These are phyloP conservation scores for Prunus mume DNA, from an alignment of 306 rosid species.

Conservation along the genomic window DNA sequence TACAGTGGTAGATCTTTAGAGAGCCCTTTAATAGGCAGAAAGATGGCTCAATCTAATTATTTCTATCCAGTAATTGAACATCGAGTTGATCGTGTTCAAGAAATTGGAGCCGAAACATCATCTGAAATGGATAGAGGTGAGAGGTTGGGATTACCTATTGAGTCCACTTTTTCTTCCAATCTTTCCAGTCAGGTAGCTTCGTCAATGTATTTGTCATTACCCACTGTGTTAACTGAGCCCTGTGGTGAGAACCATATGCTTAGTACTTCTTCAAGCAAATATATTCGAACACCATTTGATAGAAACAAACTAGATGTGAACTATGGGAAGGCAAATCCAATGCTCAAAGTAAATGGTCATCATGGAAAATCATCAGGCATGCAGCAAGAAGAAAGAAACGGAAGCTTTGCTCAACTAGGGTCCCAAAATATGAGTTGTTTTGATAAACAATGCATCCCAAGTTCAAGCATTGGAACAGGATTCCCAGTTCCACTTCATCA, in stretches of 20 bases:
- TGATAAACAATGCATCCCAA: conserved; percentile 4
- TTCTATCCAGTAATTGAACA: background rate
- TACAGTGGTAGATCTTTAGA: conserved; percentile 9
- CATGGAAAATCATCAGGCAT: conserved; percentile 6
- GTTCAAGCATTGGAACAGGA: conserved; percentile 1
- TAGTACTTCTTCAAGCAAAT: conserved; percentile 9
- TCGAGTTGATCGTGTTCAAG: conserved; percentile 11
- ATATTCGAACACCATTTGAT: conserved; percentile 5
- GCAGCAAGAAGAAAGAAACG: conserved; percentile 19
- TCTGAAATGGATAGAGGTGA: conserved; percentile 9
- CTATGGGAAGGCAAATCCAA: conserved; percentile 4
- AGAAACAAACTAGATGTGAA: background rate
- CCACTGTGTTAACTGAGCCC: conserved; percentile 9
- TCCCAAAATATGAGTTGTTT: conserved; percentile 2
- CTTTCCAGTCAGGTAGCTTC: conserved; percentile 23
- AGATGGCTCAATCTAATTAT: background rate
- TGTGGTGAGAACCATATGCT: background rate
- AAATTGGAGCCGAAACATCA: conserved; percentile 8
- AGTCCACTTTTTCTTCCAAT: no score
- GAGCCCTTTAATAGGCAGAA: conserved; percentile 1
- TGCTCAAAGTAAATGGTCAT: conserved; percentile 9
- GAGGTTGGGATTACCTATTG: background rate
- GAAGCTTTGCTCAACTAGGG: conserved; percentile 11
- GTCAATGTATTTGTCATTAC: conserved; percentile 23
- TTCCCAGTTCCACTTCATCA: conserved; percentile 10